A percentile compares a stretch with the other conserved stretches of the same genome.
phyloP scores from a whole-genome alignment of 1,139 yeast species.

The Wickerhamomyces sp. region DNA sequence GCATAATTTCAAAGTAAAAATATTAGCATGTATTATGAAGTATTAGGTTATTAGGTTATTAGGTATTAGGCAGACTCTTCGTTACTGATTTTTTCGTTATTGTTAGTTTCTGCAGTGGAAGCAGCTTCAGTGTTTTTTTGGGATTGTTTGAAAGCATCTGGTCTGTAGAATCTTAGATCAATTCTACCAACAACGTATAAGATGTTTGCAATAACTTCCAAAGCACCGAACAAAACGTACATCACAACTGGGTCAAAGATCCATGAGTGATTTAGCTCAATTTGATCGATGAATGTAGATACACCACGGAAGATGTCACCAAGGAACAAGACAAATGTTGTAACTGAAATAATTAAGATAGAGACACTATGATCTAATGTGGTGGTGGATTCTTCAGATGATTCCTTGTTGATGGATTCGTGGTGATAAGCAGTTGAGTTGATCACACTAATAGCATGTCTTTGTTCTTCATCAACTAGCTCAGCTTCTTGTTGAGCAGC shows the following conservation, averaged over 20 bases:
- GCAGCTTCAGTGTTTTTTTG: not conserved
- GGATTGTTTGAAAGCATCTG: constrained; percentile 27
- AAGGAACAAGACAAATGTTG: constrained; percentile 48
- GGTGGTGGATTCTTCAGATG: constrained; percentile 13
- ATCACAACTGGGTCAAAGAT: constrained; percentile 51
- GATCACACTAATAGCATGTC: constrained; percentile 40
- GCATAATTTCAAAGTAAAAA: no score
- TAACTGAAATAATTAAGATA: constrained; percentile 37
- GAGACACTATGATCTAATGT: constrained; percentile 44
- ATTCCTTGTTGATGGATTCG: constrained; percentile 28
- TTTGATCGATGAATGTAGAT: constrained; percentile 42
- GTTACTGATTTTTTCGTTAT: not conserved
- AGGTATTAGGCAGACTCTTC: not conserved
- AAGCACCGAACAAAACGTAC: constrained; percentile 65
- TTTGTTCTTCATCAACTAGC: constrained; percentile 46
- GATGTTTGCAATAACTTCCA: constrained; percentile 54
- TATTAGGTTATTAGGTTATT: not conserved
- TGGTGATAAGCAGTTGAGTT: constrained; percentile 37
- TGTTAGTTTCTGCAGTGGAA: constrained; percentile 1
- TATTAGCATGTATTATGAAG: no score
- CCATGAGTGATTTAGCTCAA: constrained; percentile 34
- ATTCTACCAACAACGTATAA: constrained; percentile 59
- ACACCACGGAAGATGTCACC: constrained; percentile 56
- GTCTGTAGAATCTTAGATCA: constrained; percentile 76
- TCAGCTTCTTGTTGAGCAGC: constrained; percentile 45